Conservation (phyloP, 2,329 filamentous ascomycete genomes). For the Emmonsiellopsis sp. region DNA sequence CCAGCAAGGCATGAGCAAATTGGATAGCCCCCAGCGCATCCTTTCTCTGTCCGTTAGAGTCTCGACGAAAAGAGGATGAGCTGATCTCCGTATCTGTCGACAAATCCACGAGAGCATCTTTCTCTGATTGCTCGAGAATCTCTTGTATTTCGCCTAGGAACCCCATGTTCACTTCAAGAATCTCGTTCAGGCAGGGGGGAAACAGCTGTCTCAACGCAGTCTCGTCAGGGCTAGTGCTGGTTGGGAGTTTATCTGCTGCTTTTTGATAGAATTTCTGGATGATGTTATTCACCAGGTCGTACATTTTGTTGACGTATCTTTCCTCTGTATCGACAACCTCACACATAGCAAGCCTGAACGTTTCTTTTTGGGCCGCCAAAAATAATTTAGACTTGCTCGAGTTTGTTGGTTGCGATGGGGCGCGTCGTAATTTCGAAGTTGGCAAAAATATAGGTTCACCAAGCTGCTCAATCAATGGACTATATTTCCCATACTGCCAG, state of each 20-base stretch:
- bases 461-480: slow-evolving; percentile 64
- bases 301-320: slow-evolving; percentile 80
- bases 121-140: slow-evolving; percentile 74
- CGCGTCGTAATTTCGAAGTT: slow-evolving; percentile 71
- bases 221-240: slow-evolving; percentile 62
- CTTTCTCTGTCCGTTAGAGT: slow-evolving; percentile 35
- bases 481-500: slow-evolving; percentile 66
- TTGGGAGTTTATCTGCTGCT: slow-evolving; percentile 47
- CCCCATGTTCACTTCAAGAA: slow-evolving; percentile 68
- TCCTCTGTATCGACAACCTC: slow-evolving; percentile 91
- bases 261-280: slow-evolving; percentile 70
- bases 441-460: slow-evolving; percentile 81
- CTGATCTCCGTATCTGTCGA: slow-evolving; percentile 47
- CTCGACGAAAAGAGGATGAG: slow-evolving; percentile 37
- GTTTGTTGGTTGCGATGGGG: slow-evolving; percentile 76
- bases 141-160: slow-evolving; percentile 70
- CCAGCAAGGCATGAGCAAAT: slow-evolving; percentile 70
- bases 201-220: slow-evolving; percentile 69
- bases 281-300: slow-evolving; percentile 71
- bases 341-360: slow-evolving; percentile 75
- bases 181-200: slow-evolving; percentile 67
- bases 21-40: slow-evolving; percentile 70
- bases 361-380: slow-evolving; percentile 70
- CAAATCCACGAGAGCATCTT: slow-evolving; percentile 67
- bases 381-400: slow-evolving; percentile 71